These are phyloP conservation scores for Ascoidea tarda DNA, from an alignment of 805 yeast species.

Conservation along the genomic window DNA sequence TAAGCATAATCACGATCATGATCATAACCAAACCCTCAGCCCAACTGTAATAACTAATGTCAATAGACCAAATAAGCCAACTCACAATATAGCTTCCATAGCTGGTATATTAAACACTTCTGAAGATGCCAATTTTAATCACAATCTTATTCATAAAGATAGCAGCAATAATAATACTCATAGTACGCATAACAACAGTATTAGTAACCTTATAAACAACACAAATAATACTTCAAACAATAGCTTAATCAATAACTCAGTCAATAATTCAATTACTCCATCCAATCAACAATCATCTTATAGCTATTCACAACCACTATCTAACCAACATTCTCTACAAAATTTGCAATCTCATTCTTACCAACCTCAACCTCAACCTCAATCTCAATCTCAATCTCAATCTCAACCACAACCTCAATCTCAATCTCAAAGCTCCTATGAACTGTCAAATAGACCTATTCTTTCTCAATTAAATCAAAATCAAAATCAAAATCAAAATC, in stretches of 20 bases:
- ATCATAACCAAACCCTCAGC: not conserved
- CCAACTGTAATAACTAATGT: not conserved
- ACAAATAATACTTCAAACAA: not conserved
- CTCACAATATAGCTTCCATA: not conserved
- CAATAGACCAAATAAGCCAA: too few relatives aligned
- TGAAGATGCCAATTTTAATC: not conserved
- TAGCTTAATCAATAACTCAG: not conserved
- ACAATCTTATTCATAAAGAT: too few relatives aligned
- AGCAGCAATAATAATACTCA: not conserved
- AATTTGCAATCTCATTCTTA: too few relatives aligned
- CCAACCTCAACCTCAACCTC: not conserved
- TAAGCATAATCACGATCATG: not conserved
- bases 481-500: too few relatives aligned
- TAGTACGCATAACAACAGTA: not conserved
- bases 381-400: not conserved
- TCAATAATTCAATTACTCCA: not conserved
- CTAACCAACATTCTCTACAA: not conserved
- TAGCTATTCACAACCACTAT: not conserved
- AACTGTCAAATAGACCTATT: too few relatives aligned
- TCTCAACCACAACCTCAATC: not conserved
- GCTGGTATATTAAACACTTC: not conserved
- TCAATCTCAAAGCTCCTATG: not conserved
- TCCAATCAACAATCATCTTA: not conserved
- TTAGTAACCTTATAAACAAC: not conserved
- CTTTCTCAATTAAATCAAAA: too few relatives aligned